Evolutionary conservation across 768 basidiomycete species (phyloP).

Genomic region (Phylloporus scabripes): DNA sequence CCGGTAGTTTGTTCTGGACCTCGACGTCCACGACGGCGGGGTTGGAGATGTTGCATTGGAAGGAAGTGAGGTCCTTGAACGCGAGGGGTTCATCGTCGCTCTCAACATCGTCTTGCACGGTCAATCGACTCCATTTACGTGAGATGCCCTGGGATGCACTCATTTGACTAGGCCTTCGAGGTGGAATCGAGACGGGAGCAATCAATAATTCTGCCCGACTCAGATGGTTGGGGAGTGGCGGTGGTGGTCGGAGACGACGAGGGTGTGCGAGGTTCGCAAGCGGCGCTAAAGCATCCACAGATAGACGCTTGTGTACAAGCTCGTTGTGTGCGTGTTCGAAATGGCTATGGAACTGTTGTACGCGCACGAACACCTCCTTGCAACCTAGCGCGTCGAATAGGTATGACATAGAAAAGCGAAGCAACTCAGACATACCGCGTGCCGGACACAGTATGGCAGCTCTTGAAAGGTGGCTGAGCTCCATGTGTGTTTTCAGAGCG

Average conservation of each 20-base stretch:
- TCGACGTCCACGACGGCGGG: slow-evolving; percentile 6
- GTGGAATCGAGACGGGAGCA: slow-evolving; percentile 9
- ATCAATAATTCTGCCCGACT: neutral
- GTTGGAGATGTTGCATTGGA: neutral
- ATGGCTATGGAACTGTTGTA: slow-evolving; percentile 21
- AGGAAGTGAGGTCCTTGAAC: slow-evolving; percentile 22
- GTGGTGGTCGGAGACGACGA: slow-evolving; percentile 11
- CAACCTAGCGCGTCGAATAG: slow-evolving; percentile 14
- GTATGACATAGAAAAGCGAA: neutral
- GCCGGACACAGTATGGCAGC: slow-evolving; percentile 24
- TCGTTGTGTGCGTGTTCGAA: slow-evolving; percentile 19
- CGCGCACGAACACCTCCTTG: slow-evolving; percentile 20
- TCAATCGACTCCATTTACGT: slow-evolving; percentile 31
- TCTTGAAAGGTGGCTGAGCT: slow-evolving; percentile 29
- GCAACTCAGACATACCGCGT: slow-evolving; percentile 14
- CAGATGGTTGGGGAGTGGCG: slow-evolving; percentile 10
- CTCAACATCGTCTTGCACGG: slow-evolving; percentile 21
- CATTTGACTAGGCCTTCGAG: slow-evolving; percentile 8
- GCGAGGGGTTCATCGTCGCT: slow-evolving; percentile 8
- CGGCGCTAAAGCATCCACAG: slow-evolving; percentile 13
- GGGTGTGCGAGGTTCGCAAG: slow-evolving; percentile 19
- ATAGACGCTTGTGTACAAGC: slow-evolving; percentile 13
- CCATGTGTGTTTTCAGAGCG: slow-evolving; percentile 23
- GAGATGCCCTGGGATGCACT: slow-evolving; percentile 12
- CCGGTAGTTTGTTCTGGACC: slow-evolving; percentile 8